These are phyloP conservation scores for Oryza glaberrima DNA, from an alignment of 176 grass and related monocot genomes.

Conservation along the genomic window DNA sequence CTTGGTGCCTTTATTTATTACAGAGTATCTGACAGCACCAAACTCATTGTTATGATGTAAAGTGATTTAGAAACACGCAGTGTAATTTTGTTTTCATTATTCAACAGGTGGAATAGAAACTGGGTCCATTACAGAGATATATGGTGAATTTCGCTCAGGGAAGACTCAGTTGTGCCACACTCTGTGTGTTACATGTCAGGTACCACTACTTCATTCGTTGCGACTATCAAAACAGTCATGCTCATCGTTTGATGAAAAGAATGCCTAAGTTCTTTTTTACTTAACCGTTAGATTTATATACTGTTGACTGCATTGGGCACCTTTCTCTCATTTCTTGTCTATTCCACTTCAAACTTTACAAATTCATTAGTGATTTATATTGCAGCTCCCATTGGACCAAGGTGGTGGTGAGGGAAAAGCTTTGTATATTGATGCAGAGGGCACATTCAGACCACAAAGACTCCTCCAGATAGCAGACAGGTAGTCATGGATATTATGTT, in stretches of 20 bases:
- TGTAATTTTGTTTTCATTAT: constrained; percentile 1
- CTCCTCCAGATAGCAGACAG: constrained; percentile 92
- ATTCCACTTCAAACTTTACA: constrained; percentile 21
- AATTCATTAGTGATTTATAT: constrained; percentile 21
- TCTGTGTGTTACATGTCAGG: constrained; percentile 97
- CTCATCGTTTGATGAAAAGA: neutral
- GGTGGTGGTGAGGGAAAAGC: constrained; percentile 96
- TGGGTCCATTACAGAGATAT: constrained; percentile 94
- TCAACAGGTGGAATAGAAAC: constrained; percentile 90
- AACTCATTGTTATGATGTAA: neutral
- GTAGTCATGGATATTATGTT: constrained; percentile 36
- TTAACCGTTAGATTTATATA: neutral
- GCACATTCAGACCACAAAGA: constrained; percentile 91
- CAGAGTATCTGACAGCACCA: neutral
- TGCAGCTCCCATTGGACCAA: constrained; percentile 93
- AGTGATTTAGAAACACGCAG: neutral
- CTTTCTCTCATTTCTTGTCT: neutral
- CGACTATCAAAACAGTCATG: neutral
- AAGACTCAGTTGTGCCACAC: constrained; percentile 95
- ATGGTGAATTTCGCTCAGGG: constrained; percentile 90
- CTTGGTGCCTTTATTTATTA: neutral
- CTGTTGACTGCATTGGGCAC: neutral
- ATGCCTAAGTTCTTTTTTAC: neutral
- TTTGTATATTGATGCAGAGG: constrained; percentile 93
- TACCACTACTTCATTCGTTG: neutral